Conservation (phyloP, 805 yeast species). For the Myxozyma kluyveri region DNA sequence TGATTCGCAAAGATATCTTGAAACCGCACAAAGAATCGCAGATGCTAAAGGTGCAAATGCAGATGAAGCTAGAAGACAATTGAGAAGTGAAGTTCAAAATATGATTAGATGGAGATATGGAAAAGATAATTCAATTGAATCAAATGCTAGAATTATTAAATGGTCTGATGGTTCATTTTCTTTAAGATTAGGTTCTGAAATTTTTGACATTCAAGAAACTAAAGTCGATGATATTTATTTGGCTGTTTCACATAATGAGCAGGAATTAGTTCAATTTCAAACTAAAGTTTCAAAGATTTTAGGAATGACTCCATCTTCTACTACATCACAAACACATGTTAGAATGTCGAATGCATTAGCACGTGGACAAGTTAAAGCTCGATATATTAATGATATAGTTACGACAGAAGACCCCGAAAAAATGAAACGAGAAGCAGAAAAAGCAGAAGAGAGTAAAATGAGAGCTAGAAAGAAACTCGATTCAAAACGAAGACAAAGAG, state of each 20-base stretch:
- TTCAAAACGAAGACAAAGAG: conserved; percentile 24
- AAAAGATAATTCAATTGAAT: conserved; percentile 66
- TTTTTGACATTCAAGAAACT: conserved; percentile 70
- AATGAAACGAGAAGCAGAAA: conserved; percentile 44
- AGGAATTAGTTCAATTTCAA: conserved; percentile 68
- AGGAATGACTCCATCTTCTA: conserved; percentile 84
- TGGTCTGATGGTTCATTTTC: conserved; percentile 94
- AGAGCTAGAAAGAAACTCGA: conserved; percentile 45
- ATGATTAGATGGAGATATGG: conserved; percentile 94
- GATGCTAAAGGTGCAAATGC: conserved; percentile 22
- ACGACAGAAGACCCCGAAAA: conserved; percentile 47
- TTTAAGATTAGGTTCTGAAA: conserved; percentile 80
- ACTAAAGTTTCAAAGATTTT: conserved; percentile 62
- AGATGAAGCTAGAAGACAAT: conserved; percentile 19
- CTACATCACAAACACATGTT: conserved; percentile 78
- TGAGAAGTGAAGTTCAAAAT: conserved; percentile 67
- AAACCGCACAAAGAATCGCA: conserved; percentile 21
- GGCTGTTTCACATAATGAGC: conserved; percentile 65
- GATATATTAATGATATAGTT: conserved; percentile 37
- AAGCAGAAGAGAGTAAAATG: conserved; percentile 41
- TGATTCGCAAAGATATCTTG: conserved; percentile 57
- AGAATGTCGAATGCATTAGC: conserved; percentile 56
- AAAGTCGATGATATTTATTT: conserved; percentile 69
- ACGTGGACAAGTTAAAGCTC: conserved; percentile 38
- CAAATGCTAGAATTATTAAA: conserved; percentile 83